Base-by-base conservation (phyloP, 1,139 yeast genomes). In the Torulaspora globosa region DNA sequence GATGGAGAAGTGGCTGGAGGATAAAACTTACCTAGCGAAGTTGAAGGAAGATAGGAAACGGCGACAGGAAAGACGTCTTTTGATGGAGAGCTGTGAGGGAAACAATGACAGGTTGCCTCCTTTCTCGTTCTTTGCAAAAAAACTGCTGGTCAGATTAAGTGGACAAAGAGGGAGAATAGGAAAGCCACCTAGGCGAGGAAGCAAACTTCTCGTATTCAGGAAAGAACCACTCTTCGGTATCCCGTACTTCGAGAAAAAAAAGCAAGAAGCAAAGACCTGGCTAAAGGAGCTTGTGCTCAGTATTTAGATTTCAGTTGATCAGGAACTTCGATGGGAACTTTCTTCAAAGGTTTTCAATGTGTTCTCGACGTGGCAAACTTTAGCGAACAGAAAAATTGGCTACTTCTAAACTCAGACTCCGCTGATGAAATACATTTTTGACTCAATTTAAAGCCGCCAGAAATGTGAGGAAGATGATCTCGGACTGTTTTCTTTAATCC, bases 151-250 rank as follows among this genome's bases (percentile, higher is more conserved):
- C 16, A 37, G 23, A 12, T 23, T 45, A 23, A 15, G 34, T 5
- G 40, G 41, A 14, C 40, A 38, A 4, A 26, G 36, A n/a, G 39
- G 42, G 19, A 43, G 43, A 18, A 26, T 41, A 32, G 45, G 48
- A 21, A 43, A 40, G 14, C 43, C 48, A 15, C 48, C 48, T n/a
- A 41, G 36, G 27, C 39, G 30, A 8, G 48, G 48, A 2, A 45
- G 48, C 32, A 30, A 40, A 14, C 39, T 41, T 7, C 21, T 45
- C 9, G 37, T 45, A 12, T 31, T 41, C 31, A 41, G 19, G 32
- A 41, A 31, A 18, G 48, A 43, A n/a, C 48, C 48, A 10, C 35
- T 43, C 3, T 38, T 45, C 15, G 48, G 48, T 9, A 19, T 41
- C 12, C 45, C 40, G 5, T 45, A 45, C 16, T 41, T 45, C 23